Conservation (phyloP, 78 protist species). For the Dictyostelium brefeldianum region DNA sequence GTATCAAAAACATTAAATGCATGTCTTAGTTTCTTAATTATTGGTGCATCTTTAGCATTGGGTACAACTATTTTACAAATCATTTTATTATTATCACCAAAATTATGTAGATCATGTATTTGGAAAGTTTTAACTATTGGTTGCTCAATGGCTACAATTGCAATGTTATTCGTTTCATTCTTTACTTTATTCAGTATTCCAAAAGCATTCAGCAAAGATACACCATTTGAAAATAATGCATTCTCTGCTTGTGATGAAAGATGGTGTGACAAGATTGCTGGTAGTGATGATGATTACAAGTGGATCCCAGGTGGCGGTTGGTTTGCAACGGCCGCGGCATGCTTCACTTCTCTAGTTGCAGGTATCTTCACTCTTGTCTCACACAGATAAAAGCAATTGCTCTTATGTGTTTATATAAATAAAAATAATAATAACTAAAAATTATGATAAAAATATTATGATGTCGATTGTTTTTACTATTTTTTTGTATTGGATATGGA, state of each 20-base stretch:
- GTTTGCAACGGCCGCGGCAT: not conserved
- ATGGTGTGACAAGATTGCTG: conserved; percentile 45
- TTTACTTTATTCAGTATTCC: conserved; percentile 32
- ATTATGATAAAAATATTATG: too few species aligned
- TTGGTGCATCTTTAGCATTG: conserved; percentile 49
- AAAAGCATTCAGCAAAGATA: conserved; percentile 18
- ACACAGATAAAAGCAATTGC: conserved; percentile 43
- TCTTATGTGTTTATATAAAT: too few species aligned
- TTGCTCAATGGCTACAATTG: conserved; percentile 26
- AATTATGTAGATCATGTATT: conserved; percentile 40
- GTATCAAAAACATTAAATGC: conserved; percentile 20
- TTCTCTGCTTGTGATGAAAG: not conserved
- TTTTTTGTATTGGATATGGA: too few species aligned
- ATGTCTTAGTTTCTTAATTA: conserved; percentile 41
- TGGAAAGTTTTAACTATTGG: conserved; percentile 65
- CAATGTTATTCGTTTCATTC: conserved; percentile 10
- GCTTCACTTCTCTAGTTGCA: conserved; percentile 9
- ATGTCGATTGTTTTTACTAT: too few species aligned
- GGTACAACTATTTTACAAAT: conserved; percentile 51
- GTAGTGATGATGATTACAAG: conserved; percentile 11
- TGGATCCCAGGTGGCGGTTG: conserved; percentile 36
- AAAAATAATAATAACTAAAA: too few species aligned
- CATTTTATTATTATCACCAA: conserved; percentile 50
- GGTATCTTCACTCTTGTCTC: conserved; percentile 51
- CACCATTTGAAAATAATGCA: not conserved